Evolutionary conservation across 1,139 yeast species (phyloP).

Genomic region (Casaregolazyma suthepensis): DNA sequence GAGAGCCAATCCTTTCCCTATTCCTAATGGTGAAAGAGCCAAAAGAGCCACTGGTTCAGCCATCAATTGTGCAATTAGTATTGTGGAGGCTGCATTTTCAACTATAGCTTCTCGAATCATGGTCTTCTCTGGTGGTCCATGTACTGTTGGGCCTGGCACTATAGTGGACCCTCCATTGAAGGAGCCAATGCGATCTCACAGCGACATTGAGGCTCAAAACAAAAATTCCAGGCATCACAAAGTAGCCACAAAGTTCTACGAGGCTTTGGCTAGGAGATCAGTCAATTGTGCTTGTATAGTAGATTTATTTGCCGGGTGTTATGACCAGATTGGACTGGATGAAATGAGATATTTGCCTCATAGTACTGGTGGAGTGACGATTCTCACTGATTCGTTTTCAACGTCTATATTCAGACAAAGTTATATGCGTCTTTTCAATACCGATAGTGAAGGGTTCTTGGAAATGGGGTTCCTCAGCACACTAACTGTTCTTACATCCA

Average conservation of each 20-base stretch:
- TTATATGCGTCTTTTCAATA: constrained; percentile 71
- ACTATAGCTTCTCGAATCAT: constrained; percentile 56
- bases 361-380: constrained; percentile 81
- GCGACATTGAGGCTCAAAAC: constrained; percentile 67
- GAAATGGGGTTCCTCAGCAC: constrained; percentile 63
- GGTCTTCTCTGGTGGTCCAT: constrained; percentile 74
- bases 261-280: constrained; percentile 62
- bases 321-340: constrained; percentile 91
- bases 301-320: constrained; percentile 92
- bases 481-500: constrained; percentile 76
- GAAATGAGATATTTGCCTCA: constrained; percentile 85
- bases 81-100: constrained; percentile 44
- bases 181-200: constrained; percentile 92
- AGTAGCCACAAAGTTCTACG: constrained; percentile 78
- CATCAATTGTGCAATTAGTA: constrained; percentile 50
- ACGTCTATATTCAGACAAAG: constrained; percentile 93
- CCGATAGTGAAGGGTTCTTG: constrained; percentile 78
- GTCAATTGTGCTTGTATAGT: constrained; percentile 71
- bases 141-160: constrained; percentile 84
- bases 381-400: constrained; percentile 87
- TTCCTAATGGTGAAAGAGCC: constrained; percentile 42
- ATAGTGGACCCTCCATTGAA: constrained; percentile 80
- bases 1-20: constrained; percentile 48
- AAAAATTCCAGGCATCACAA: constrained; percentile 74
- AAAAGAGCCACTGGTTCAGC: constrained; percentile 64